phyloP scores from a whole-genome alignment of 495 filamentous ascomycete genomes.

The Aspergillus carlsbadensis region DNA sequence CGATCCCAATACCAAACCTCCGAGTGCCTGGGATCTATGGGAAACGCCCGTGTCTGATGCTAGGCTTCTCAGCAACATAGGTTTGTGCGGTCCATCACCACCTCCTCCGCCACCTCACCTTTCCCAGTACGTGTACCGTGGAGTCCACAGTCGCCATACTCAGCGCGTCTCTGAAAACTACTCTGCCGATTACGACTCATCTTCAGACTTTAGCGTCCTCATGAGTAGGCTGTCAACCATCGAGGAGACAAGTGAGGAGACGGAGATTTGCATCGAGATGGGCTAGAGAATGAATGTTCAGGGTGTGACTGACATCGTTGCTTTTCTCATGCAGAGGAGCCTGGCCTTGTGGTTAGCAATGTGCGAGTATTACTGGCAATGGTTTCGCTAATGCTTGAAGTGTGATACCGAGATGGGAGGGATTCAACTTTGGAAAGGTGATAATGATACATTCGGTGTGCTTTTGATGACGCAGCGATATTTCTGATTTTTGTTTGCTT shows the following conservation, averaged over 20 bases:
- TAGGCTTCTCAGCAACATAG: constrained; percentile 14
- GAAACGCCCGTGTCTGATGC: constrained; percentile 12
- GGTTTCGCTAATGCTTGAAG: too few species aligned
- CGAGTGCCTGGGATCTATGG: constrained; percentile 17
- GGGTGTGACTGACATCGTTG: not conserved
- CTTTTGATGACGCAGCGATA: too few species aligned
- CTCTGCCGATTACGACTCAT: not conserved
- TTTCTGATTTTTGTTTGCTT: too few species aligned
- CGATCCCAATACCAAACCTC: constrained; percentile 18
- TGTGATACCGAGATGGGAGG: too few species aligned
- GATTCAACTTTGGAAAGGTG: too few species aligned
- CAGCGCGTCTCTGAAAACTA: not conserved
- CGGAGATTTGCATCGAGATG: not conserved
- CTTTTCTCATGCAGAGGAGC: not conserved
- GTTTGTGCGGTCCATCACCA: not conserved
- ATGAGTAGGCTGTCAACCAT: constrained; percentile 12
- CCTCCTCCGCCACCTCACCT: not conserved
- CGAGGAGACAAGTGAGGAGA: constrained; percentile 7
- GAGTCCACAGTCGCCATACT: not conserved
- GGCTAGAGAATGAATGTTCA: not conserved
- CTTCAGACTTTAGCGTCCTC: not conserved
- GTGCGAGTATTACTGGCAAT: too few species aligned
- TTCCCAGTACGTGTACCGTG: not conserved
- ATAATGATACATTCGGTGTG: too few species aligned
- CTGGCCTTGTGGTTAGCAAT: not conserved